Percentiles rank a stretch among this genome's conserved stretches.
Conservation (phyloP, 2,329 filamentous ascomycete species). For the Sclerotinia nivalis region DNA sequence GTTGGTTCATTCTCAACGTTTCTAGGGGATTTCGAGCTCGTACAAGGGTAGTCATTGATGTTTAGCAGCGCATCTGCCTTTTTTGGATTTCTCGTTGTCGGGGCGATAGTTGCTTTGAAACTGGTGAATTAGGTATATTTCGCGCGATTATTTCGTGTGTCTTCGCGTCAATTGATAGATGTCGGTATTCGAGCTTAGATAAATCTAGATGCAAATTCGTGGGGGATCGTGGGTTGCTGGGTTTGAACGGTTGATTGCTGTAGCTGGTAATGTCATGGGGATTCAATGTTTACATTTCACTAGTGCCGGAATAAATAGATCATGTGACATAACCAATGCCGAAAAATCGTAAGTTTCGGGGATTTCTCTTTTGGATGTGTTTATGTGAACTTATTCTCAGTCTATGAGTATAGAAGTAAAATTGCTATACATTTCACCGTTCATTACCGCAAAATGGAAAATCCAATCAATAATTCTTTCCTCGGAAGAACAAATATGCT, state of each 20-base stretch:
- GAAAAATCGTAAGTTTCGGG: neutral
- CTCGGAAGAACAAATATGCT: neutral
- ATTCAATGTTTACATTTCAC: conserved; percentile 22
- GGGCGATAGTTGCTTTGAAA: conserved; percentile 18
- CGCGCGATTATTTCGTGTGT: conserved; percentile 27
- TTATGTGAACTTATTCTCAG: neutral
- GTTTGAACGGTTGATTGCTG: conserved; percentile 4
- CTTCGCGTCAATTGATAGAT: conserved; percentile 35
- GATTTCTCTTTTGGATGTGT: neutral
- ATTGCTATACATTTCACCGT: neutral
- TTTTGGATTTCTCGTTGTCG: conserved; percentile 24
- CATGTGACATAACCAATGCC: conserved; percentile 23
- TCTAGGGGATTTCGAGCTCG: conserved; percentile 64
- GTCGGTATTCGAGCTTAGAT: neutral
- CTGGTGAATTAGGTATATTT: conserved; percentile 1
- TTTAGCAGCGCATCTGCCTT: conserved; percentile 37
- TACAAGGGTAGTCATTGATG: conserved; percentile 70
- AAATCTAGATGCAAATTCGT: neutral
- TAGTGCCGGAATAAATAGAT: conserved; percentile 4
- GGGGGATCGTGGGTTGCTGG: neutral
- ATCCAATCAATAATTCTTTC: neutral
- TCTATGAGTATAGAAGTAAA: neutral
- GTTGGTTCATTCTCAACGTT: conserved; percentile 66
- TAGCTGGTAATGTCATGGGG: conserved; percentile 23
- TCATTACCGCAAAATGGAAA: neutral